phyloP scores from a whole-genome alignment of 352 stramenopile species.

The Globisporangium acanthophoron region DNA sequence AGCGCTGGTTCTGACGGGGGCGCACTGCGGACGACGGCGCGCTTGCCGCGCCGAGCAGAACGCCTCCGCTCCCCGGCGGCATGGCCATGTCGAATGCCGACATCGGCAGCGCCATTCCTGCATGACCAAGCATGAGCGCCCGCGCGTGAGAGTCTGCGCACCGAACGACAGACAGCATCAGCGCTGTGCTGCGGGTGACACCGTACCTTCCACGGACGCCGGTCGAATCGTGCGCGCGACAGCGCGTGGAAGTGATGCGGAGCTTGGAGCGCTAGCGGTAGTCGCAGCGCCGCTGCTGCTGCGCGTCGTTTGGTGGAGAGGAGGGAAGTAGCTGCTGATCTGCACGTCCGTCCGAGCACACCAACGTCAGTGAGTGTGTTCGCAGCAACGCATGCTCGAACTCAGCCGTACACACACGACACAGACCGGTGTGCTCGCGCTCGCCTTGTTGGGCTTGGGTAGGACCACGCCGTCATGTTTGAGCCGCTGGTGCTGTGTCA shows the following conservation, averaged over 20 bases:
- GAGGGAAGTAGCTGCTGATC: conserved; percentile 38
- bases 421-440: not conserved
- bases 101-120: conserved; percentile 11
- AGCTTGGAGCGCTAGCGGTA: not conserved
- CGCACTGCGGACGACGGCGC: conserved; percentile 1
- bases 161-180: not conserved
- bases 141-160: not conserved
- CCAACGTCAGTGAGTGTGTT: too few species aligned
- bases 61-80: not conserved
- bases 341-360: conserved; percentile 4
- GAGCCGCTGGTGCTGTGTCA: conserved; percentile 75
- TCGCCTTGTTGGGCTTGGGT: conserved; percentile 20
- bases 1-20: conserved; percentile 34
- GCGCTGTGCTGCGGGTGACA: not conserved
- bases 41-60: not conserved
- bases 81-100: conserved; percentile 5
- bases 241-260: conserved; percentile 1
- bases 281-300: conserved; percentile 4
- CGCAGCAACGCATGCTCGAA: not conserved
- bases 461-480: conserved; percentile 38
- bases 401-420: not conserved
- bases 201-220: conserved; percentile 26
- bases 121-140: not conserved
- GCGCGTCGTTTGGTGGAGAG: conserved; percentile 31
- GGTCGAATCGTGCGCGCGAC: conserved; percentile 39